Evolutionary conservation across 257 asterid genomes (phyloP).

Genomic region (Solanum bulbocastanum): DNA sequence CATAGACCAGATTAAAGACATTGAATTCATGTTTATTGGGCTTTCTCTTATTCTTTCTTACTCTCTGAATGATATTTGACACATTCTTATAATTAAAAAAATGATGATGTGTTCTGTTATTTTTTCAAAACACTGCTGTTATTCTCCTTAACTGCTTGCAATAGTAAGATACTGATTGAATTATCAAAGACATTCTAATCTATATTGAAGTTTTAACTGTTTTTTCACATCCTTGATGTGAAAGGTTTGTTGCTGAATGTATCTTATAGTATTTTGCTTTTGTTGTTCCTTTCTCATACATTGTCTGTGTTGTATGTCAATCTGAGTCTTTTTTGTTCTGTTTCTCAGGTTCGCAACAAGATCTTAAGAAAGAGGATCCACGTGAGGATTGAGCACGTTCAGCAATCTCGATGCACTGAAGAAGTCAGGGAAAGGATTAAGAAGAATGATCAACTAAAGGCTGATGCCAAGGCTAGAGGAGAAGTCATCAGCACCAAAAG

Average conservation of each 20-base stretch:
- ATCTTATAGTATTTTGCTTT: not conserved
- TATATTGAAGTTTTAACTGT: not conserved
- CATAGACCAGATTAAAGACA: not conserved
- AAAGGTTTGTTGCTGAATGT: not conserved
- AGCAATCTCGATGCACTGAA: conserved; percentile 61
- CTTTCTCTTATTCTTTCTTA: not conserved
- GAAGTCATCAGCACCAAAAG: conserved; percentile 70
- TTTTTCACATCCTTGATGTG: not conserved
- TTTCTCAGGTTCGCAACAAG: conserved; percentile 54
- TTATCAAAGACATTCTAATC: not conserved
- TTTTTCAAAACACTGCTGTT: not conserved
- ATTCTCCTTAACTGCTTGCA: not conserved
- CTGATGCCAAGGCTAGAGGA: conserved; percentile 65
- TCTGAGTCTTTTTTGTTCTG: not conserved
- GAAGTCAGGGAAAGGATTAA: conserved; percentile 43
- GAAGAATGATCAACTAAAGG: conserved; percentile 58
- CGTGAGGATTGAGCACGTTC: conserved; percentile 69
- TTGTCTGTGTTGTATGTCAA: not conserved
- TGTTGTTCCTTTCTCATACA: not conserved
- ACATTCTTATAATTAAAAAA: not conserved
- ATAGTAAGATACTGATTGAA: not conserved
- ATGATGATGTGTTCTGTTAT: not conserved
- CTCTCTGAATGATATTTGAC: not conserved
- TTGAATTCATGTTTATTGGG: not conserved
- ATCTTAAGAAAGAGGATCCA: conserved; percentile 63